A percentile compares a stretch with the other conserved stretches of the same genome.
Conservation (phyloP, 345 rosid species). For the Euphorbia peplus region DNA sequence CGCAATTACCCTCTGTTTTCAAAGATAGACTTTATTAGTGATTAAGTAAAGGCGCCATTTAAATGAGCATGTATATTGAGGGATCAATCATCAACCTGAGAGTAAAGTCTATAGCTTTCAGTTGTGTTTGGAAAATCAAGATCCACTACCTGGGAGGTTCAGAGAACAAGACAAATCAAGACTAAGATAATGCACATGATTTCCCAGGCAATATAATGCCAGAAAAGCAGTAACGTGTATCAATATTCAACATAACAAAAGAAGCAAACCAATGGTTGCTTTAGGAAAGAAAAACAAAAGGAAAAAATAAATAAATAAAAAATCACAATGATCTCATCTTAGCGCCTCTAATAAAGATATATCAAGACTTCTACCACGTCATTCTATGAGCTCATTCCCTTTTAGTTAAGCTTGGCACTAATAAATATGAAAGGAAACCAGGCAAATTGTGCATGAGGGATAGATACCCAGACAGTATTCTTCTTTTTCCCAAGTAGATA, state of each 20-base stretch:
- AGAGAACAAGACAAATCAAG: slow-evolving; percentile 13
- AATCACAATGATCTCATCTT: neutral
- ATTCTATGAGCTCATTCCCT: neutral
- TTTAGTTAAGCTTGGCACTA: neutral
- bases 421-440: neutral
- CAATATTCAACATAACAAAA: neutral
- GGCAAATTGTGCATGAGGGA: neutral
- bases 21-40: slow-evolving; percentile 25
- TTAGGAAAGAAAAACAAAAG: neutral
- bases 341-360: neutral
- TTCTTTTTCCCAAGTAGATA: neutral
- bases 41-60: slow-evolving; percentile 3
- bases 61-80: slow-evolving; percentile 8
- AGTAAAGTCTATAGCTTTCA: slow-evolving; percentile 87
- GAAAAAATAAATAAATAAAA: neutral
- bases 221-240: neutral
- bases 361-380: neutral
- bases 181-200: neutral
- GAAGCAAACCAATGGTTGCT: neutral
- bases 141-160: slow-evolving; percentile 61
- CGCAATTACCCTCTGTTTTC: slow-evolving; percentile 78
- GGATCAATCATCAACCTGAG: slow-evolving; percentile 57
- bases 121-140: slow-evolving; percentile 75
- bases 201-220: neutral
- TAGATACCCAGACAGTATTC: neutral